Evolutionary conservation across 2,329 filamentous ascomycete species (phyloP).

Genomic region (Teratosphaeria epicoccoides): DNA sequence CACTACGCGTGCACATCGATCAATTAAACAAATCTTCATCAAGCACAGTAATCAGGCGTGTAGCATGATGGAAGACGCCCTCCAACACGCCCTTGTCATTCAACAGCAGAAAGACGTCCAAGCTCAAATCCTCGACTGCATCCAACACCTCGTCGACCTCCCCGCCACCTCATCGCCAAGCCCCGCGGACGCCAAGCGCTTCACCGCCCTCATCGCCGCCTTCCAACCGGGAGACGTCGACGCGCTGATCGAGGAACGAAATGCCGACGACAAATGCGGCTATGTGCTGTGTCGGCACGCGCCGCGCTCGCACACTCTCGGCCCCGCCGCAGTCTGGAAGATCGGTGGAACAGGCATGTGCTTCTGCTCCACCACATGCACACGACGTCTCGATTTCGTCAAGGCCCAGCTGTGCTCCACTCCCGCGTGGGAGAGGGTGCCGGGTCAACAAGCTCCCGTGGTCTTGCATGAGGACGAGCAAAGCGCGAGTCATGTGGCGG

Average conservation of each 20-base stretch:
- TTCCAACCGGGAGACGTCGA: conserved; percentile 89
- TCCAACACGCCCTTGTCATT: conserved; percentile 72
- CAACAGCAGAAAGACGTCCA: conserved; percentile 75
- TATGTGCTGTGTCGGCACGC: conserved; percentile 66
- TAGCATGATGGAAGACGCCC: conserved; percentile 33
- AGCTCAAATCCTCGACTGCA: conserved; percentile 57
- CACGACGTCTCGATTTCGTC: conserved; percentile 68
- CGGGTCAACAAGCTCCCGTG: conserved; percentile 27
- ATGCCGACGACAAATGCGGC: conserved; percentile 70
- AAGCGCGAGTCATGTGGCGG: neutral
- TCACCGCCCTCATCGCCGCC: conserved; percentile 55
- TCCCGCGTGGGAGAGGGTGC: conserved; percentile 71
- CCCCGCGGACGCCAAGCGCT: conserved; percentile 49
- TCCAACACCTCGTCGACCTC: conserved; percentile 59
- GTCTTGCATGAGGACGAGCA: conserved; percentile 15
- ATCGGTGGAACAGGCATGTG: conserved; percentile 64
- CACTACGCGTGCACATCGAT: conserved; percentile 5
- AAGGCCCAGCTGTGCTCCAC: conserved; percentile 79
- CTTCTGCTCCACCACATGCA: conserved; percentile 79
- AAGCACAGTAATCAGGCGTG: too few relatives aligned
- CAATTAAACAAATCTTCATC: conserved; percentile 22
- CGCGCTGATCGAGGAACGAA: conserved; percentile 77
- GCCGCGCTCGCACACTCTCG: conserved; percentile 38
- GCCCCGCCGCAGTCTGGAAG: conserved; percentile 51
- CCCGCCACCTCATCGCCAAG: conserved; percentile 43